phyloP scores from a whole-genome alignment of 176 grass and related monocot species.

The Cenchrus americanus region DNA sequence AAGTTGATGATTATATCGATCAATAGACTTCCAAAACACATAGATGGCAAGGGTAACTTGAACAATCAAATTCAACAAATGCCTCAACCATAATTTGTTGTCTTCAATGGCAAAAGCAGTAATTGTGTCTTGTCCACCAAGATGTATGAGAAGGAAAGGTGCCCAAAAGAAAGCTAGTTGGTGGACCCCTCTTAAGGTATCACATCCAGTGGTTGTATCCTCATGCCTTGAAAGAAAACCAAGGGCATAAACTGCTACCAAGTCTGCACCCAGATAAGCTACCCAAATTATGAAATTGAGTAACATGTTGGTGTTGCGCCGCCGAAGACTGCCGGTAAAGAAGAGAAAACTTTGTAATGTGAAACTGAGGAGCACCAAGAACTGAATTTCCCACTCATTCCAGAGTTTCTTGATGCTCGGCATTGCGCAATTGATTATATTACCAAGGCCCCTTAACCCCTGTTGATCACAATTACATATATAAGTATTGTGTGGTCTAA shows the following conservation, averaged over 20 bases:
- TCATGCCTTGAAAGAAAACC: background rate
- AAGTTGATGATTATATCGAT: too few relatives aligned
- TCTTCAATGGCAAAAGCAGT: slow-evolving; percentile 18
- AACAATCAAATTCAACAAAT: slow-evolving; percentile 22
- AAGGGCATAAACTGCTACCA: slow-evolving; percentile 13
- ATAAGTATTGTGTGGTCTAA: too few relatives aligned
- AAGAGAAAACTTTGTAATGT: slow-evolving; percentile 16
- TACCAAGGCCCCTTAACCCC: background rate
- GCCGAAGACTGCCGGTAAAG: background rate
- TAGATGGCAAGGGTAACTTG: background rate
- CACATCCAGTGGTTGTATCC: background rate
- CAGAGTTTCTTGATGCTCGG: background rate
- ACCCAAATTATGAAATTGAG: background rate
- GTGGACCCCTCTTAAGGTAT: background rate
- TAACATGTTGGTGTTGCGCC: background rate
- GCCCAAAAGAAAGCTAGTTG: background rate
- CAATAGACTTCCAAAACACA: background rate
- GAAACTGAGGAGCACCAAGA: slow-evolving; percentile 15
- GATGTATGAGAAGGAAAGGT: slow-evolving; percentile 20
- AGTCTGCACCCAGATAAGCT: slow-evolving; percentile 18
- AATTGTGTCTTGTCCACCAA: slow-evolving; percentile 27
- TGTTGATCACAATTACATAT: too few relatives aligned
- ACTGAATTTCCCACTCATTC: background rate
- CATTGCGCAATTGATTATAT: background rate
- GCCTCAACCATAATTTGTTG: slow-evolving; percentile 19